These are phyloP conservation scores for Penicillium digitatum DNA, from an alignment of 2,329 filamentous ascomycete genomes.

Conservation along the genomic window DNA sequence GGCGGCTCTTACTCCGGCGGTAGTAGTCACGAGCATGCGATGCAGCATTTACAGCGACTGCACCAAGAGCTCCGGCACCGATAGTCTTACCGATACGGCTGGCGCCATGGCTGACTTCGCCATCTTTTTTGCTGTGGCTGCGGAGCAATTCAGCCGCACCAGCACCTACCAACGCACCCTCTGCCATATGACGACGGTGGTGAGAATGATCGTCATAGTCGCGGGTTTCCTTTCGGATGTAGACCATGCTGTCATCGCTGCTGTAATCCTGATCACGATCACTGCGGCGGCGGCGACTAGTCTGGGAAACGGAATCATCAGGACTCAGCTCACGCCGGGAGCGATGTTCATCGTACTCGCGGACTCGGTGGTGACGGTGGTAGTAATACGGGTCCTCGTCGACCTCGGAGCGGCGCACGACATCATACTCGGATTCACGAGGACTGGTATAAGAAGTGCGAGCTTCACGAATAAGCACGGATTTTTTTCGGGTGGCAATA, in stretches of 20 bases:
- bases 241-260: slow-evolving; percentile 60
- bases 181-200: slow-evolving; percentile 57
- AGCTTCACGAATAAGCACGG: slow-evolving; percentile 55
- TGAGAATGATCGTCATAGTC: slow-evolving; percentile 47
- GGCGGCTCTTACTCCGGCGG: slow-evolving; percentile 44
- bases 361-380: slow-evolving; percentile 54
- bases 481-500: slow-evolving; percentile 47
- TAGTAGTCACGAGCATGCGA: slow-evolving; percentile 49
- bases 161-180: slow-evolving; percentile 58
- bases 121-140: slow-evolving; percentile 55
- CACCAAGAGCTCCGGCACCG: slow-evolving; percentile 59
- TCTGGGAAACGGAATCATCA: slow-evolving; percentile 52
- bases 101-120: slow-evolving; percentile 50
- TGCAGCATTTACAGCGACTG: slow-evolving; percentile 57
- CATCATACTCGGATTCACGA: slow-evolving; percentile 56
- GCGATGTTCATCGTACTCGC: slow-evolving; percentile 52
- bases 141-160: slow-evolving; percentile 59
- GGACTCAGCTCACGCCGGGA: slow-evolving; percentile 48
- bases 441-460: slow-evolving; percentile 48
- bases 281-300: slow-evolving; percentile 39
- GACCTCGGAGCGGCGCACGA: slow-evolving; percentile 56
- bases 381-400: slow-evolving; percentile 60
- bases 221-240: slow-evolving; percentile 51
- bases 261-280: slow-evolving; percentile 47
- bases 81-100: slow-evolving; percentile 50